These are phyloP conservation scores for Pythium utonaiense DNA, from an alignment of 352 stramenopile genomes.

Conservation along the genomic window DNA sequence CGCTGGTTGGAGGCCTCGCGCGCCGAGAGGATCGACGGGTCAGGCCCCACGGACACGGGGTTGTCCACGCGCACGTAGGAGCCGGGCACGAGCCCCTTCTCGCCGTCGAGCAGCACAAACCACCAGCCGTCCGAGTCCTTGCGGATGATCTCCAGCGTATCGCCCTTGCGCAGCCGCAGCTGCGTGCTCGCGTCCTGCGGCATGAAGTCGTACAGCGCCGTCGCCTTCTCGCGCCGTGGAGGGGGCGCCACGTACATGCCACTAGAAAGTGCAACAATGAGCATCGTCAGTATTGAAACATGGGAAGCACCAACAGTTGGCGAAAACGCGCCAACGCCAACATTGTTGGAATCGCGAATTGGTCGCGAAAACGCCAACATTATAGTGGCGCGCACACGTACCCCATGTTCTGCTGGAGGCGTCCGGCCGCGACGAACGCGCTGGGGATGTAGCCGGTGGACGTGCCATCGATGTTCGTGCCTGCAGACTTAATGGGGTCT, in stretches of 20 bases:
- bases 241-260: conserved; percentile 17
- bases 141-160: conserved; percentile 71
- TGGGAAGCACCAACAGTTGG: not conserved
- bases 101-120: conserved; percentile 72
- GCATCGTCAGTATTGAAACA: too few relatives aligned
- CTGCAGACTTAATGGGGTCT: conserved; percentile 34
- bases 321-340: not conserved
- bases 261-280: too few relatives aligned
- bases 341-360: not conserved
- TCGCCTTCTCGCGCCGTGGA: conserved; percentile 49
- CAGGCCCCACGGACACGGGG: conserved; percentile 45
- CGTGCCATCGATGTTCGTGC: conserved; percentile 30
- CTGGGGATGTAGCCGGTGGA: conserved; percentile 54
- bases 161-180: conserved; percentile 62
- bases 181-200: conserved; percentile 65
- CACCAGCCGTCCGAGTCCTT: conserved; percentile 84
- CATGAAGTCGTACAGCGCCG: conserved; percentile 74
- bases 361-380: not conserved
- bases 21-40: conserved; percentile 59
- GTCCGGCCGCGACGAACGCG: conserved; percentile 51
- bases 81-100: conserved; percentile 78
- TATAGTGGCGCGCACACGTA: conserved; percentile 21
- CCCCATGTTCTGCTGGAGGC: conserved; percentile 50
- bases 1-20: conserved; percentile 76
- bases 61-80: conserved; percentile 74